Evolutionary conservation across 192 early-diverging fungal species (phyloP), one percentile per base, ranked within the genome.

Genomic region (Dispira simplex): DNA sequence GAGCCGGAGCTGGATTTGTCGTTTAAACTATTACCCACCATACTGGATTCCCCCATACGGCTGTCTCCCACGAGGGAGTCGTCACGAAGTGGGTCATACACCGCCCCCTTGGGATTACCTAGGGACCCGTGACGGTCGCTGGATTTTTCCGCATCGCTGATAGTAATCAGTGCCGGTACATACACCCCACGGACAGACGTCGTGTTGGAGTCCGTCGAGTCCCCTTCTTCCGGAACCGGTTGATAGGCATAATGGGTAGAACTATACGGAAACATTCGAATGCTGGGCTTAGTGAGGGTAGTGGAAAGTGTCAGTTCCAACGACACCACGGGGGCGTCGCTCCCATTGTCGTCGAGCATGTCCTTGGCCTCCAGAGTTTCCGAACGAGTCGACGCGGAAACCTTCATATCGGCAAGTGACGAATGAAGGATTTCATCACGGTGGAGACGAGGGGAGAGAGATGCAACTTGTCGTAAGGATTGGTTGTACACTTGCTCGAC

Each of bases 1-100:
- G 63, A 64, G 16, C 76, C 70, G 8, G 72, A 26, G 58, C 21
- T 18, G 3, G 14, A 2, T 11, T 27, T 18, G n/a, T 20, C 13
- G 43, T 18, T 18, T 14, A 18, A 2, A n/a, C 43, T 60, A 60
- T 27, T 21, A 13, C 32, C 26, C 39, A 16, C 58, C 13, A 4
- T 20, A 13, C 26, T 16, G 3, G 55, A 57, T 20, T 57, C 55
- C 21, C 21, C n/a, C n/a, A 10, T 16, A 9, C 27, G 14, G 39
- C 44, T 32, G 43, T 27, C 58, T 16, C 39, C 39, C 39, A 44
- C 28, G 3, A 28, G 18, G 14, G 14, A 28, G 26, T 23, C 48
- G 48, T 51, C 48, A 23, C 21, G 21, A 1, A 39, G 32, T 39
- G 25, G 13, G 21, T 51, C 48, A 26, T 56, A 26, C n/a, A 27